Base-by-base conservation (phyloP, 2,329 filamentous ascomycete genomes). In the Ophiostoma novo-ulmi region DNA sequence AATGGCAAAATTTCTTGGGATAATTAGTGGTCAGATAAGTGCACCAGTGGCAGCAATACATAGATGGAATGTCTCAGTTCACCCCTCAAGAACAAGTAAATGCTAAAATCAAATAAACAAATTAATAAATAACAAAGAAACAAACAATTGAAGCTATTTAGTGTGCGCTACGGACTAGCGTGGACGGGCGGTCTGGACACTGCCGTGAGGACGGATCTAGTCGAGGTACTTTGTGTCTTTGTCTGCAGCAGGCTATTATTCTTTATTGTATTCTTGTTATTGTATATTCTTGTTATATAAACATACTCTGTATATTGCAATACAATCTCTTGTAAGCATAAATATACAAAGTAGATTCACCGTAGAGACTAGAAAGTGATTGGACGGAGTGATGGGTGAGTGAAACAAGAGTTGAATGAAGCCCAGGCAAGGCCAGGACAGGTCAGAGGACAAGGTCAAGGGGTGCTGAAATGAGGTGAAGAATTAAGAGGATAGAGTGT, bases 141-240 rank as follows among this genome's bases (percentile, higher is more conserved):
- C 41, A n/a, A 65, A 64, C 13, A 13, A 69, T 35, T n/a, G 66
- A 67, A 35, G 38, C 22, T 48, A 58, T n/a, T 61, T 67, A 70
- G 71, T 66, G 64, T 66, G 68, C 70, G 52, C 41, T 70, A 63
- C 41, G 41, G 39, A 65, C 39, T 72, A 72, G 71, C 67, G 71
- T 69, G 71, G 69, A 67, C 71, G 71, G 71, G 71, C 69, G 71
- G 71, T 69, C 71, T 69, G 69, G 71, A 58, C 69, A 69, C 66
- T 72, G 71, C 71, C 71, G 71, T 22, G 71, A 61, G 22, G 58
- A 58, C 39, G 36, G 44, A 22, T 63, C 65, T 65, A 39, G 61
- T 39, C 17, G 36, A 22, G 36, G 63, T 65, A 65, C 48, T 31
- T 66, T 11, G 38, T 55, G 22, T 67, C 26, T 44, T 52, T 64